Evolutionary conservation across 2,329 filamentous ascomycete genomes (phyloP), one percentile per base, ranked within the genome.

Genomic region (Aspergillus sergii): DNA sequence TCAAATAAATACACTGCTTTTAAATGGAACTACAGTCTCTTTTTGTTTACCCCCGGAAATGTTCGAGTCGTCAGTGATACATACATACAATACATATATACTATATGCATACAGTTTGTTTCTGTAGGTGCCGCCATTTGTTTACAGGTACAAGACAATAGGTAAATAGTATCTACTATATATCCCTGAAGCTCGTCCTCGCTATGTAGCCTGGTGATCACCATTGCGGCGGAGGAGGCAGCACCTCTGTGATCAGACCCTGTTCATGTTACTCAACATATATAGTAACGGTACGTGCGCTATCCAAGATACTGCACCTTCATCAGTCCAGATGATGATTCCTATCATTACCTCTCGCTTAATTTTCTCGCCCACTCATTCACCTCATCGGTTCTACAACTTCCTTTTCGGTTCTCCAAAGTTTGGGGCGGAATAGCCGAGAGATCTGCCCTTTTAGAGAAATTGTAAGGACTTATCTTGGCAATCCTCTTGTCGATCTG

Each of bases 401-500:
- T 54, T 41, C 23, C 19, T 30, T 39, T 62, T 45, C 11, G 53
- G n/a, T 34, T 36, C 41, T 32, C 19, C 4, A 28, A 23, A 39
- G 9, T 55, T 36, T 32, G 23, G 26, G 14, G 26, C 43, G 32
- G 58, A 56, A 39, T 46, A 59, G 54, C 46, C 54, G 8, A 41
- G 32, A 55, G 51, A 55, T 55, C 60, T 66, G 48, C 63, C 62
- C 51, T 54, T 58, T 66, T 66, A 23, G 58, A 62, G 66, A 56
- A 64, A 64, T 61, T 61, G 57, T 63, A 61, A 61, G 51, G 43
- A 43, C 64, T 65, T 26, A 41, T 32, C 62, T 66, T 53, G 66
- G 66, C 45, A 68, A 65, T 61, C 36, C 34, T 55, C 21, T 51
- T 51, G 64, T 41, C 59, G 64, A 68, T 68, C 66, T 36, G 55